Conservation (phyloP, 2,329 filamentous ascomycete species). For the Fusarium sp. region DNA sequence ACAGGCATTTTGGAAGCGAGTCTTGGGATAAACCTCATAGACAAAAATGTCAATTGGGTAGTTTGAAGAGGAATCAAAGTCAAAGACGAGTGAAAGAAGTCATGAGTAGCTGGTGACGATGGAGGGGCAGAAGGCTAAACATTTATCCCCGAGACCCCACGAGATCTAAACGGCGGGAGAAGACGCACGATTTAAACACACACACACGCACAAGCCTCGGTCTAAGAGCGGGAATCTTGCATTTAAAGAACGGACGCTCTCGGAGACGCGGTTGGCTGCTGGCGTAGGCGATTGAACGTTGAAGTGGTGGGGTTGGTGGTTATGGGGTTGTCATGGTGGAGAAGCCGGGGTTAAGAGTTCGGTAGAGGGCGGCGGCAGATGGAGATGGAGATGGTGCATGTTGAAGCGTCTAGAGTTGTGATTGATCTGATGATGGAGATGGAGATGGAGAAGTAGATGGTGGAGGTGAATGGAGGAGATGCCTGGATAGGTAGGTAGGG, state of each 20-base stretch:
- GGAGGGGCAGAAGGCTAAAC: slow-evolving; percentile 40
- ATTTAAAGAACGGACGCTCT: not conserved
- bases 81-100: not conserved
- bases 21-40: slow-evolving; percentile 11
- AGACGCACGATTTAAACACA: not conserved
- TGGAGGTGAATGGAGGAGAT: not conserved
- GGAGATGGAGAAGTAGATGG: not conserved
- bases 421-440: not conserved
- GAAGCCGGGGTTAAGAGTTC: slow-evolving; percentile 23
- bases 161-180: slow-evolving; percentile 5
- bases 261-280: not conserved
- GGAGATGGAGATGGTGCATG: not conserved
- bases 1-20: slow-evolving; percentile 65
- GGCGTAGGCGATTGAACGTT: not conserved
- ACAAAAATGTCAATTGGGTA: not conserved
- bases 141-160: slow-evolving; percentile 41
- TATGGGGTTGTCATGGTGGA: slow-evolving; percentile 18
- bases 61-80: not conserved
- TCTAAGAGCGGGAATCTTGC: not conserved
- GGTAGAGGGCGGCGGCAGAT: slow-evolving; percentile 38
- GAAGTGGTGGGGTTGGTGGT: slow-evolving; percentile 15
- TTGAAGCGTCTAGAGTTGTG: not conserved
- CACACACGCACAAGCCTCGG: not conserved
- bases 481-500: not conserved
- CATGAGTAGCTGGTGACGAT: slow-evolving; percentile 4